Conservation (phyloP, 106 monocot genomes). For the Apostasia ramifera region DNA sequence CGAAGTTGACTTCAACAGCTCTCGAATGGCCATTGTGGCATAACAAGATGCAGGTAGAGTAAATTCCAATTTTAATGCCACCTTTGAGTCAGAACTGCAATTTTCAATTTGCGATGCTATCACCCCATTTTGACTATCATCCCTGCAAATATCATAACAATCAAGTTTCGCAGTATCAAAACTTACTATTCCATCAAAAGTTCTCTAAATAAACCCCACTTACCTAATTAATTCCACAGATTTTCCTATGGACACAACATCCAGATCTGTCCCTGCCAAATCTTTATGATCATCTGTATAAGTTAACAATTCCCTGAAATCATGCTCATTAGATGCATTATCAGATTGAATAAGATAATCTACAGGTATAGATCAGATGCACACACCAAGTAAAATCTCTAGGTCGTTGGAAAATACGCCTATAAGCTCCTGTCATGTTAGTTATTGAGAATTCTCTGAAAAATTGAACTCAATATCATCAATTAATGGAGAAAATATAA, state of each 20-base stretch:
- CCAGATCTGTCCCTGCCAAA: slow-evolving; percentile 72
- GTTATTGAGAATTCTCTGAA: slow-evolving; percentile 89
- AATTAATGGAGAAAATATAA: slow-evolving; percentile 1
- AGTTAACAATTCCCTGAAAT: slow-evolving; percentile 58
- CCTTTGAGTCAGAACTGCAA: slow-evolving; percentile 27
- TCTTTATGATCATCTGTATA: slow-evolving; percentile 46
- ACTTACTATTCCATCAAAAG: neutral
- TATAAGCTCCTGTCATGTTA: slow-evolving; percentile 72
- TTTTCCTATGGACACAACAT: slow-evolving; percentile 34
- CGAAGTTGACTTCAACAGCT: slow-evolving; percentile 79
- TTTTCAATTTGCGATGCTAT: neutral
- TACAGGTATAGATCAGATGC: neutral
- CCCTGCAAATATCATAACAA: slow-evolving; percentile 4
- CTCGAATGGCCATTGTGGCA: slow-evolving; percentile 92
- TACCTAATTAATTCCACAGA: neutral
- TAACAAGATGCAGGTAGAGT: slow-evolving; percentile 81
- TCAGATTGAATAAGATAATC: neutral
- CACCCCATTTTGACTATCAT: slow-evolving; percentile 15
- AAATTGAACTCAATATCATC: neutral
- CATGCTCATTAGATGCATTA: slow-evolving; percentile 5
- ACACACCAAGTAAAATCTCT: slow-evolving; percentile 66
- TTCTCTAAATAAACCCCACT: slow-evolving; percentile 3
- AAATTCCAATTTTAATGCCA: slow-evolving; percentile 69
- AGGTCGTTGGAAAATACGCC: slow-evolving; percentile 76
- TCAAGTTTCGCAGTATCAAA: slow-evolving; percentile 1